Conservation (phyloP, 75 land plant genomes). For the Pseudotsuga menziesii region DNA sequence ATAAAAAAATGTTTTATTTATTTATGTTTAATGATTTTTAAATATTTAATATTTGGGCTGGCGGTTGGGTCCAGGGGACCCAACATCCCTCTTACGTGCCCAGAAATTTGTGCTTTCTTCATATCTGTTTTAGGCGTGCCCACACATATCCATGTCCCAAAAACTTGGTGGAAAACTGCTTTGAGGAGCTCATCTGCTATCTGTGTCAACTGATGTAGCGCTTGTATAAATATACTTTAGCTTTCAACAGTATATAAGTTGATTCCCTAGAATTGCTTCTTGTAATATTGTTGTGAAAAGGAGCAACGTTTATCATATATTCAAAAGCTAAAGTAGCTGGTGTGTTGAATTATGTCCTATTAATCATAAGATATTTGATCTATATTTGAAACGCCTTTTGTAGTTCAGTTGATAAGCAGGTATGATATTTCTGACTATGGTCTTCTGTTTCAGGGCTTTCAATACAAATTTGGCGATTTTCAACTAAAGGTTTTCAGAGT, state of each 20-base stretch:
- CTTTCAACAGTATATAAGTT: neutral
- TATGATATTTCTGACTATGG: neutral
- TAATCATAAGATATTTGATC: neutral
- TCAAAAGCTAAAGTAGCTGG: slow-evolving; percentile 1
- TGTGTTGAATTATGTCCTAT: neutral
- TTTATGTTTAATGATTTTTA: too few relatives aligned
- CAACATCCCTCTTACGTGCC: too few relatives aligned
- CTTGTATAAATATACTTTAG: neutral
- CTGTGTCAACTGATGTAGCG: neutral
- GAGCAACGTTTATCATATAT: neutral
- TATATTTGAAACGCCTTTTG: neutral
- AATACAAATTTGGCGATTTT: slow-evolving; percentile 84
- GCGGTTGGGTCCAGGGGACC: too few relatives aligned
- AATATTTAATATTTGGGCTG: too few relatives aligned
- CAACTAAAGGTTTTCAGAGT: slow-evolving; percentile 82
- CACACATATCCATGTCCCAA: too few relatives aligned
- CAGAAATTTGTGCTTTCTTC: too few relatives aligned
- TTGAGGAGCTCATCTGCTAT: neutral
- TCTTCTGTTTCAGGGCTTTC: slow-evolving; percentile 53
- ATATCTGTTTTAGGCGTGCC: too few relatives aligned
- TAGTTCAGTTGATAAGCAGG: neutral
- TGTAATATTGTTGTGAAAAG: neutral
- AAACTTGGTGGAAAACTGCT: too few relatives aligned
- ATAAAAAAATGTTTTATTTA: too few relatives aligned
- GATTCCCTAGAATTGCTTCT: neutral